Percentiles rank a stretch among this genome's conserved stretches.
Conservation (phyloP, 352 stramenopile species). For the Elongisporangium anandrum region DNA sequence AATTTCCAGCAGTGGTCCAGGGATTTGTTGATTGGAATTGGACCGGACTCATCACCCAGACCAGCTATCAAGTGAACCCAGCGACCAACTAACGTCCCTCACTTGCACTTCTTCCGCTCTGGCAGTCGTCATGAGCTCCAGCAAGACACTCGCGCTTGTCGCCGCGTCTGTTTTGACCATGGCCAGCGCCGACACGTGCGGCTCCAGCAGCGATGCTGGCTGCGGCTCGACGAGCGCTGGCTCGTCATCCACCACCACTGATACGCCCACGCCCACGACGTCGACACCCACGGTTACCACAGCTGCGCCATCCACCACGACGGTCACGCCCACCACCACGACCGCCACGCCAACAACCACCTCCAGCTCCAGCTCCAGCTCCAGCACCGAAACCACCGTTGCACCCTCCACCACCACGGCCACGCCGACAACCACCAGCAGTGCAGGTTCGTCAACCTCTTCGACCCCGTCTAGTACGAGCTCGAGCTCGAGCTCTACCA, state of each 20-base stretch:
- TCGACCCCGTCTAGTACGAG: conserved; percentile 5
- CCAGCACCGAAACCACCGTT: conserved; percentile 7
- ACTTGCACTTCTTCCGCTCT: too few relatives aligned
- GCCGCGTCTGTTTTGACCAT: too few relatives aligned
- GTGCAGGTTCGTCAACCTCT: neutral
- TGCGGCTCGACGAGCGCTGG: conserved; percentile 46
- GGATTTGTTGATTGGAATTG: too few relatives aligned
- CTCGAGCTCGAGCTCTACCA: conserved; percentile 4
- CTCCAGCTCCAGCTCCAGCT: neutral
- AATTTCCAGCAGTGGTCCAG: too few relatives aligned
- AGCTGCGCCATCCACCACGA: conserved; percentile 7
- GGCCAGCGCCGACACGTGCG: conserved; percentile 25
- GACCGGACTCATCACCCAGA: too few relatives aligned
- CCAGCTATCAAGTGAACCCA: too few relatives aligned
- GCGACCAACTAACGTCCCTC: too few relatives aligned
- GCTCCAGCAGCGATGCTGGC: conserved; percentile 43
- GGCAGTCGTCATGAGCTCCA: too few relatives aligned
- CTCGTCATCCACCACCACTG: conserved; percentile 29
- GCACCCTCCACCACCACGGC: conserved; percentile 7
- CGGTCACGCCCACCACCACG: conserved; percentile 8
- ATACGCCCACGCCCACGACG: conserved; percentile 1
- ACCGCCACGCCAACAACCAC: conserved; percentile 6
- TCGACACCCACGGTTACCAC: conserved; percentile 8
- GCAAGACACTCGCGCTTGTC: too few relatives aligned
- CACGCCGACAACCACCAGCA: conserved; percentile 17